Base-by-base conservation (phyloP, 2,329 filamentous ascomycete species). In the Ceratocystis alfenasii region DNA sequence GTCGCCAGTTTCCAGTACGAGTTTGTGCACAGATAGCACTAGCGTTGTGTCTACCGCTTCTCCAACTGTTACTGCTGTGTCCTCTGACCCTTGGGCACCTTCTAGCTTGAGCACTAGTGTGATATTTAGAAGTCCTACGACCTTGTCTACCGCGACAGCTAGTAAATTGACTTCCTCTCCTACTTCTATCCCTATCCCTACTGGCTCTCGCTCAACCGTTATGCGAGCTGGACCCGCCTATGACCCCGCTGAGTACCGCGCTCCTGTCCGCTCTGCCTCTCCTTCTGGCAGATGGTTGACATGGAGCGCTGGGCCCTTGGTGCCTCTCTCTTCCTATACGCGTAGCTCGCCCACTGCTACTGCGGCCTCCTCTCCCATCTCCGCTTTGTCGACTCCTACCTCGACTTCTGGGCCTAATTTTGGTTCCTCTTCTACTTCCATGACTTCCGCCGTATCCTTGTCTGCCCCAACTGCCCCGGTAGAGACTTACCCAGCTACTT, bases 51-150 rank as follows among this genome's bases (percentile, higher is more conserved):
- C 36, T n/a, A 33, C 63, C 44, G 33, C 46, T 12, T 62, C 63
- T 41, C 30, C 28, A 6, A 44, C 63, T 10, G 44, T 50, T 46
- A 22, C 15, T 36, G 10, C 64, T 22, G 41, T 17, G 20, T 59
- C 64, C 25, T 28, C 36, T 3, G 55, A 61, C 22, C 57, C 64
- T n/a, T 61, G 59, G 57, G 64, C 57, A 5, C 59, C 64, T n/a
- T 62, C 59, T 53, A 62, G 45, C 28, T 30, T 66, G 45, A 33
- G 57, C 12, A 62, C 64, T 20, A 65, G 55, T 30, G 64, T 61
- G 17, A 41, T 30, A 6, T 53, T 59, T 15, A 62, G 30, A 25
- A 53, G 33, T 12, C 4, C 55, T 36, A 59, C 55, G 8, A n/a
- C n/a, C 20, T 44, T 30, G 2, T 44, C 44, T 8, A 25, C 57